These are phyloP conservation scores for Acanthamoeba polyphaga DNA, from an alignment of 208 protist genomes.

Conservation along the genomic window DNA sequence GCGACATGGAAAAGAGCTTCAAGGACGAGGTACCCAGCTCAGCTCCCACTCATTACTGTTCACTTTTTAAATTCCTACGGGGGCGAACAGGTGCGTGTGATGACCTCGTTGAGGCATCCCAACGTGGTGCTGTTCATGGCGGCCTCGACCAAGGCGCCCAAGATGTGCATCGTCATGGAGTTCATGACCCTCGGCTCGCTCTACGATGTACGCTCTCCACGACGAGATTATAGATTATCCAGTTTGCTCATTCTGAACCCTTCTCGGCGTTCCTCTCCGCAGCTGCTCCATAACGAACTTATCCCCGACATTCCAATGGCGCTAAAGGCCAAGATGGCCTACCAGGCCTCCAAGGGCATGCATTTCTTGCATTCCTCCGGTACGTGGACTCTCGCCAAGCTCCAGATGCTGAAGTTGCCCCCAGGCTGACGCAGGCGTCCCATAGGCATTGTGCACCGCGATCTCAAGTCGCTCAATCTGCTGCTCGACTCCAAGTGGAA, in stretches of 20 bases:
- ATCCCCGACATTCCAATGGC: constrained; percentile 14
- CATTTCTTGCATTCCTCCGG: constrained; percentile 10
- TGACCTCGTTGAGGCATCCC: constrained; percentile 81
- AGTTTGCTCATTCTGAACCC: no score
- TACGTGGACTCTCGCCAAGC: not conserved
- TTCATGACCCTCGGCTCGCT: constrained; percentile 23
- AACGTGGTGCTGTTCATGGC: constrained; percentile 86
- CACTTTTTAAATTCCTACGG: not conserved
- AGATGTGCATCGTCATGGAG: constrained; percentile 72
- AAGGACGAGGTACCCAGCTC: constrained; percentile 29
- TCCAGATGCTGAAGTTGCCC: not conserved
- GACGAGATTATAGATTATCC: no score
- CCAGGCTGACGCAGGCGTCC: not conserved
- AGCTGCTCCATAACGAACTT: constrained; percentile 56
- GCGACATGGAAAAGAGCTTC: constrained; percentile 54
- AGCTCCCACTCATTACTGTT: no score
- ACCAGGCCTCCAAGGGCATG: constrained; percentile 65
- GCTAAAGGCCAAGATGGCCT: constrained; percentile 26
- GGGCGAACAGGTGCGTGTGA: constrained; percentile 76
- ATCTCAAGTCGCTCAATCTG: constrained; percentile 51
- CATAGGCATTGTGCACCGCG: constrained; percentile 10
- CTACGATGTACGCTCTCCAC: not conserved
- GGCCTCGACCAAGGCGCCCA: constrained; percentile 57
- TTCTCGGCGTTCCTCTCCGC: not conserved
- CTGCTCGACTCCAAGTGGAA: constrained; percentile 59